Percentiles rank a stretch among this genome's conserved stretches.
phyloP scores from a whole-genome alignment of 2,329 filamentous ascomycete genomes.

The Helminthosporium solani region DNA sequence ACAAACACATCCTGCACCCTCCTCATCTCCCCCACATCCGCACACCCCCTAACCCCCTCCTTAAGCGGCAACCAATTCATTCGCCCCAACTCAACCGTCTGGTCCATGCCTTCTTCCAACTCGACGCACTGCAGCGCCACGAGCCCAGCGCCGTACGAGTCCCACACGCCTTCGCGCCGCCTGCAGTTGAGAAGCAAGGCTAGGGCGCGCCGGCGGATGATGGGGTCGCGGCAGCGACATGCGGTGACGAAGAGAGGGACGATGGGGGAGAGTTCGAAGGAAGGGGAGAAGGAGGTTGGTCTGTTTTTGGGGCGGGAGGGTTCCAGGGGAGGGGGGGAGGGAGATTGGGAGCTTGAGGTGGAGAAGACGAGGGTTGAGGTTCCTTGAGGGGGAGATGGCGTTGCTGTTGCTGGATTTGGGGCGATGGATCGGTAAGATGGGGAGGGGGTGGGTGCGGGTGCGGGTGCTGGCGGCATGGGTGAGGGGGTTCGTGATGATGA shows the following conservation, averaged over 20 bases:
- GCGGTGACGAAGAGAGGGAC: constrained; percentile 28
- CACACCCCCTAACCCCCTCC: constrained; percentile 4
- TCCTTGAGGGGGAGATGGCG: constrained; percentile 12
- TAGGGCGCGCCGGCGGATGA: constrained; percentile 27
- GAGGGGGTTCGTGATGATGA: constrained; percentile 13
- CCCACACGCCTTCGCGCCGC: constrained; percentile 32
- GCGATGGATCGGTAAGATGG: constrained; percentile 17
- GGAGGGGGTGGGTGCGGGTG: constrained; percentile 6
- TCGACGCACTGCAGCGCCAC: constrained; percentile 23
- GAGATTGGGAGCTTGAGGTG: constrained; percentile 3
- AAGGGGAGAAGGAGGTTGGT: constrained; percentile 25
- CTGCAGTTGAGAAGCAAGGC: constrained; percentile 23
- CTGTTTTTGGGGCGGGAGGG: constrained; percentile 7
- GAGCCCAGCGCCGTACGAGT: constrained; percentile 25
- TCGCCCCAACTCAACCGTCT: constrained; percentile 12
- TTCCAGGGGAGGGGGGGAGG: not conserved
- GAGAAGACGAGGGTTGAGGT: constrained; percentile 12
- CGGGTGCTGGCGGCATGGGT: constrained; percentile 3
- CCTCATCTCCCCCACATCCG: constrained; percentile 15
- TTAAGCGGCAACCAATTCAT: constrained; percentile 23
- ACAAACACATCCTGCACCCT: constrained; percentile 25
- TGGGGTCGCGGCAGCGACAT: constrained; percentile 29
- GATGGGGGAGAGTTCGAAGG: constrained; percentile 31
- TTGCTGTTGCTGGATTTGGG: constrained; percentile 15
- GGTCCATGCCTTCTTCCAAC: constrained; percentile 25